These are phyloP conservation scores for Durio zibethinus DNA, from an alignment of 345 rosid genomes.

Conservation along the genomic window DNA sequence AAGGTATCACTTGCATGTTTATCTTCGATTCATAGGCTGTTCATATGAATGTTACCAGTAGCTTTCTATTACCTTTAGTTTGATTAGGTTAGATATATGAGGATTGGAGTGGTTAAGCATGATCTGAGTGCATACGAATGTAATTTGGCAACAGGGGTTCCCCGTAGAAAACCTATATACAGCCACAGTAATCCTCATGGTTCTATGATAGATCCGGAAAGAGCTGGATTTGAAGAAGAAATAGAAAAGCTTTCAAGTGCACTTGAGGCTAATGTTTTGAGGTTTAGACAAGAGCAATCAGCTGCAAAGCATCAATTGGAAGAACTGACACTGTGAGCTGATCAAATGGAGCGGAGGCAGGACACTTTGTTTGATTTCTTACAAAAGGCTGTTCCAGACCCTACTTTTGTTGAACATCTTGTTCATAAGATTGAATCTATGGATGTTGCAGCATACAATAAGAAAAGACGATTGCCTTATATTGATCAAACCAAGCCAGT, in stretches of 20 bases:
- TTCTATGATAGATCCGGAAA: constrained; percentile 53
- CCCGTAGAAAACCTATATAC: constrained; percentile 81
- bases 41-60: background rate
- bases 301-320: constrained; percentile 58
- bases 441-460: constrained; percentile 69
- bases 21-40: background rate
- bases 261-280: constrained; percentile 56
- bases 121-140: background rate
- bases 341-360: constrained; percentile 66
- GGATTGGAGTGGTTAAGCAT: background rate
- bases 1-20: background rate
- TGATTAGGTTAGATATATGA: background rate
- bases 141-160: constrained; percentile 59
- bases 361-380: constrained; percentile 48
- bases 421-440: constrained; percentile 56
- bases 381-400: constrained; percentile 53
- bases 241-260: constrained; percentile 58
- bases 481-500: constrained; percentile 52
- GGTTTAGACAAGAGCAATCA: constrained; percentile 54
- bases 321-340: constrained; percentile 48
- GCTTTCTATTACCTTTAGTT: background rate
- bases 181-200: constrained; percentile 80
- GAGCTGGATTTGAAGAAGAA: constrained; percentile 65
- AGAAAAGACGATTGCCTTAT: constrained; percentile 77
- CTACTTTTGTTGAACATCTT: constrained; percentile 58